Evolutionary conservation across 148 eudicot species (phyloP).

Genomic region (Beta vulgaris): DNA sequence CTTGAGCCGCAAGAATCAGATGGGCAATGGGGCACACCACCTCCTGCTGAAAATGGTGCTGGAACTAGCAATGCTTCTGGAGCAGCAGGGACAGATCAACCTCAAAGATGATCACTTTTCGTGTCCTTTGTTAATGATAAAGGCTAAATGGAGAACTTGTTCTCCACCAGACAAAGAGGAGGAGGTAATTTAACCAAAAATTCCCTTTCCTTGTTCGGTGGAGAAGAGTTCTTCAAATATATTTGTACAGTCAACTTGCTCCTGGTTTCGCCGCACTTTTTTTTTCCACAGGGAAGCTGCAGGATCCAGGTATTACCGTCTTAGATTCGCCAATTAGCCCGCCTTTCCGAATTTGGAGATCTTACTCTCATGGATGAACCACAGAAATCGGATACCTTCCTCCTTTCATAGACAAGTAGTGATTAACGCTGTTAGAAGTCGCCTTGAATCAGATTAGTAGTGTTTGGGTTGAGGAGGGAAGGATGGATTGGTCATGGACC

Average conservation of each 20-base stretch:
- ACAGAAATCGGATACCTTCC: slow-evolving; percentile 18
- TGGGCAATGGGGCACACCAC: slow-evolving; percentile 83
- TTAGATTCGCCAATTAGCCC: slow-evolving; percentile 24
- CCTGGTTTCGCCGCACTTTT: slow-evolving; percentile 31
- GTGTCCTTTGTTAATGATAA: background rate
- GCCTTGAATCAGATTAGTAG: slow-evolving; percentile 13
- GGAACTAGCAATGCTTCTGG: slow-evolving; percentile 53
- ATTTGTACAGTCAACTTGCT: slow-evolving; percentile 22
- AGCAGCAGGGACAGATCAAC: slow-evolving; percentile 49
- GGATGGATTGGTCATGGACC: slow-evolving; percentile 11
- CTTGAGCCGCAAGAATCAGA: slow-evolving; percentile 91
- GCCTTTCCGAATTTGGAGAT: slow-evolving; percentile 15
- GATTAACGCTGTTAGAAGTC: slow-evolving; percentile 5
- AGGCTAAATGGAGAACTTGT: too few relatives aligned
- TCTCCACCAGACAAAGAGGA: too few relatives aligned
- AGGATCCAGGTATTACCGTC: slow-evolving; percentile 25
- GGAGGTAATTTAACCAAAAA: too few relatives aligned
- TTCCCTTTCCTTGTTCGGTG: too few relatives aligned
- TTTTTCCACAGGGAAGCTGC: slow-evolving; percentile 34
- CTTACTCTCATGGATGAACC: slow-evolving; percentile 7
- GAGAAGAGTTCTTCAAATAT: too few relatives aligned
- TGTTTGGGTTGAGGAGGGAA: slow-evolving; percentile 1
- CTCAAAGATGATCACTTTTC: slow-evolving; percentile 39
- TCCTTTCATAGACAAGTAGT: slow-evolving; percentile 8
- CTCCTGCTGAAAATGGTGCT: slow-evolving; percentile 68